These are phyloP conservation scores for Herpetospermum pedunculosum DNA, from an alignment of 306 rosid species.

Conservation along the genomic window DNA sequence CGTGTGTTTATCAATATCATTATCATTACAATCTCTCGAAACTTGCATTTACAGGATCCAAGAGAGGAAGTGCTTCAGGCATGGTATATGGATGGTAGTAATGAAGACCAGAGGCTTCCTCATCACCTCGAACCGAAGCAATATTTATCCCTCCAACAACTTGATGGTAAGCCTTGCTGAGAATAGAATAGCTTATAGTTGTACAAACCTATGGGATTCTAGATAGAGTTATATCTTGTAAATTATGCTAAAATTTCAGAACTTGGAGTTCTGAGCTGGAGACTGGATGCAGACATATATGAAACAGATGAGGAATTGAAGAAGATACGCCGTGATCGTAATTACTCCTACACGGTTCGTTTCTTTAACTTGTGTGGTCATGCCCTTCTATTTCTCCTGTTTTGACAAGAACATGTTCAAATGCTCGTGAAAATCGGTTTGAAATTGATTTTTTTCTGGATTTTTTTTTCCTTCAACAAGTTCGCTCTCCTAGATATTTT, in stretches of 20 bases:
- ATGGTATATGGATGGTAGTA: conserved; percentile 95
- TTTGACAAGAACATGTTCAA: background rate
- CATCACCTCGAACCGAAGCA: conserved; percentile 84
- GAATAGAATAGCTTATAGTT: background rate
- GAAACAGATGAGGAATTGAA: conserved; percentile 84
- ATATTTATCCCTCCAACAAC: conserved; percentile 67
- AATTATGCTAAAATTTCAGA: conserved; percentile 33
- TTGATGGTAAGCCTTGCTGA: conserved; percentile 40
- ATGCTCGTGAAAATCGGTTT: background rate
- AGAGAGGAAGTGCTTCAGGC: conserved; percentile 94
- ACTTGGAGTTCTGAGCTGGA: conserved; percentile 99
- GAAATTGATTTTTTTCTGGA: background rate
- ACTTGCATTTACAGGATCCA: conserved; percentile 43
- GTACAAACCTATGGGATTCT: background rate
- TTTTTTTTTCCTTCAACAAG: background rate
- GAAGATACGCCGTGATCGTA: conserved; percentile 85
- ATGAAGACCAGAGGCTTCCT: conserved; percentile 88
- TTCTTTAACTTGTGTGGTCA: background rate
- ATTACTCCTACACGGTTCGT: conserved; percentile 78
- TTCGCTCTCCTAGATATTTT: background rate
- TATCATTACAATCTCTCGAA: background rate
- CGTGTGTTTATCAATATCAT: background rate
- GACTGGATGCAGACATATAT: conserved; percentile 62
- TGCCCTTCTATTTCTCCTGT: background rate
- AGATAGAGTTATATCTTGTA: background rate